Percentiles rank a stretch among this genome's conserved stretches.
Conservation (phyloP, 352 stramenopile species). For the Globisporangium carolinianum region DNA sequence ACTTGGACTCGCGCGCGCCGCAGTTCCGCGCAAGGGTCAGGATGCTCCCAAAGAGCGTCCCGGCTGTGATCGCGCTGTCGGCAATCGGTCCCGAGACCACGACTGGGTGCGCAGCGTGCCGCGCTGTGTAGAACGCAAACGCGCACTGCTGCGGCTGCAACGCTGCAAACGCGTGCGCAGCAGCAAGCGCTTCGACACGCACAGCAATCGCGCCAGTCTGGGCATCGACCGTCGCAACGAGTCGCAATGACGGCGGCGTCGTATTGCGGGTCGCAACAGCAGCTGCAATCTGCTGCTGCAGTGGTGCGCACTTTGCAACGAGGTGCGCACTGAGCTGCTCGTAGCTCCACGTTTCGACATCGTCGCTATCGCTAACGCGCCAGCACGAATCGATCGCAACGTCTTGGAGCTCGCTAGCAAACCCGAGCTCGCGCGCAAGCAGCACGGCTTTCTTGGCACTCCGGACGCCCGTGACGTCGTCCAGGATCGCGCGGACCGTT, state of each 20-base stretch:
- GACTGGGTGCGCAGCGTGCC: constrained; percentile 65
- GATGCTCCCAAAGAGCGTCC: constrained; percentile 73
- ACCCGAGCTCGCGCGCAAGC: constrained; percentile 90
- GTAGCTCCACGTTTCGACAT: constrained; percentile 41
- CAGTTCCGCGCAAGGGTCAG: constrained; percentile 68
- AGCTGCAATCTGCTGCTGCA: constrained; percentile 36
- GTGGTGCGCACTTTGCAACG: constrained; percentile 22
- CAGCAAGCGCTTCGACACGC: constrained; percentile 30
- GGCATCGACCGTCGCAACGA: constrained; percentile 54
- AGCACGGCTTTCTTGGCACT: constrained; percentile 89
- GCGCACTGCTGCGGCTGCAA: constrained; percentile 63
- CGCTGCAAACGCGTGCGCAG: constrained; percentile 47
- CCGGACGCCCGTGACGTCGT: constrained; percentile 89
- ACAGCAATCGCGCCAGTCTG: constrained; percentile 40
- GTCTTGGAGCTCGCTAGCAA: constrained; percentile 72
- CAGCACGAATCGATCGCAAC: constrained; percentile 49
- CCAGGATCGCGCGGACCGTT: constrained; percentile 74
- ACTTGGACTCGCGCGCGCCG: constrained; percentile 9
- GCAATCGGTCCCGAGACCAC: constrained; percentile 78
- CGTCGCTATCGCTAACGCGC: constrained; percentile 11
- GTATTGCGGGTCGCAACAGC: constrained; percentile 16
- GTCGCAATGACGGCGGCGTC: constrained; percentile 27
- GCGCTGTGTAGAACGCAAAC: constrained; percentile 75
- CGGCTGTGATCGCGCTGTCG: constrained; percentile 66
- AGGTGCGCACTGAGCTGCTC: constrained; percentile 55